Conservation (phyloP, 805 yeast genomes). For the Isabelozyma gotoi region DNA sequence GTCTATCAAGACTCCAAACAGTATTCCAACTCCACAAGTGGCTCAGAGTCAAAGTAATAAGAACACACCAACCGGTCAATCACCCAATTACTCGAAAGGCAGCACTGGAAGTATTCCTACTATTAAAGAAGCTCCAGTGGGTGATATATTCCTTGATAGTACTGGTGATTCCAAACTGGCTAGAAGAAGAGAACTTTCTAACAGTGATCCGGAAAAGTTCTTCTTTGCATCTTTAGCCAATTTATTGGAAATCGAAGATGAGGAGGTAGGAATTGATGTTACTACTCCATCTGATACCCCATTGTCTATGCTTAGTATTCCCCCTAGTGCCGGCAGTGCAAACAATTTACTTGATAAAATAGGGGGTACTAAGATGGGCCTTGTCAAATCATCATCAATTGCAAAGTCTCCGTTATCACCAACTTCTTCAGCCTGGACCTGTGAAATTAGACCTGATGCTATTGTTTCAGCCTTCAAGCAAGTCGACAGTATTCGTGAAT, state of each 20-base stretch:
- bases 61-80: conserved; percentile 40
- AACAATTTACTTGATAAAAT: too few species aligned
- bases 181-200: conserved; percentile 47
- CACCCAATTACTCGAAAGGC: conserved; percentile 25
- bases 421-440: conserved; percentile 34
- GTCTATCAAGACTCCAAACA: conserved; percentile 44
- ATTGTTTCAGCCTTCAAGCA: conserved; percentile 48
- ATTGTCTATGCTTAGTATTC: conserved; percentile 6
- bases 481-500: conserved; percentile 36
- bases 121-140: conserved; percentile 14
- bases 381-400: not conserved
- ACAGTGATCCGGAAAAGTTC: conserved; percentile 46
- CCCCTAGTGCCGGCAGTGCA: conserved; percentile 6
- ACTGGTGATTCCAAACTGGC: conserved; percentile 41
- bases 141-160: conserved; percentile 23
- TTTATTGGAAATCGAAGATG: conserved; percentile 41
- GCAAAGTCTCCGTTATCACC: conserved; percentile 42
- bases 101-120: conserved; percentile 3
- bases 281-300: conserved; percentile 11
- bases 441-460: conserved; percentile 46
- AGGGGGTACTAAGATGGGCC: too few species aligned
- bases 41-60: conserved; percentile 32
- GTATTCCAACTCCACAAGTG: conserved; percentile 43
- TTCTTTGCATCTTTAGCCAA: conserved; percentile 53
- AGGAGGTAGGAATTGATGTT: conserved; percentile 11